Evolutionary conservation across 768 basidiomycete species (phyloP).

Genomic region (Xerocomellus intermedius): DNA sequence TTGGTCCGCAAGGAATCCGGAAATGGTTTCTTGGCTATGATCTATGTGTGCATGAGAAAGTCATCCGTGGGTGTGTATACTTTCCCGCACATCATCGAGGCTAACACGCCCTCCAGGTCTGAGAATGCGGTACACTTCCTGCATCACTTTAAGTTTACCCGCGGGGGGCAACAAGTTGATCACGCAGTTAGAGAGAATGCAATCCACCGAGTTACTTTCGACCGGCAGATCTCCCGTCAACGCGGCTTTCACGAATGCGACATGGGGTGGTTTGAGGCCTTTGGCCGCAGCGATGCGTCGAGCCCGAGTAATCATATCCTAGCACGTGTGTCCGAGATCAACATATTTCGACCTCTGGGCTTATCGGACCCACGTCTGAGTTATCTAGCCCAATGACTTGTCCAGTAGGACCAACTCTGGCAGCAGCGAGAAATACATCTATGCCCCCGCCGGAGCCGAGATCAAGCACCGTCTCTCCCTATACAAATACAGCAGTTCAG

Average conservation of each 20-base stretch:
- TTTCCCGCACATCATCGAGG: conserved; percentile 46
- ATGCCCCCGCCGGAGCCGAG: conserved; percentile 58
- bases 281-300: conserved; percentile 43
- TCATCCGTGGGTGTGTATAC: too few relatives aligned
- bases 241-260: conserved; percentile 45
- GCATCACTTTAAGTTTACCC: conserved; percentile 42
- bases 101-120: conserved; percentile 57
- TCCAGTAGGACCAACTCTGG: conserved; percentile 47
- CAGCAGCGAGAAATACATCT: conserved; percentile 53
- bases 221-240: conserved; percentile 49
- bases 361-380: conserved; percentile 38
- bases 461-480: conserved; percentile 59
- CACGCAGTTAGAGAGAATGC: conserved; percentile 58
- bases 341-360: background rate
- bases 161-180: conserved; percentile 46
- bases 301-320: conserved; percentile 54
- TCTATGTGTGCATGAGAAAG: conserved; percentile 29
- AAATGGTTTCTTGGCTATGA: conserved; percentile 45
- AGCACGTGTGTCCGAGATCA: background rate
- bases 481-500: background rate
- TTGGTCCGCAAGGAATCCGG: conserved; percentile 43
- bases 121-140: conserved; percentile 49
- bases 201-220: conserved; percentile 47
- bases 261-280: conserved; percentile 45
- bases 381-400: conserved; percentile 55